Evolutionary conservation across 495 filamentous ascomycete species (phyloP), one percentile per base, ranked within the genome.

Genomic region (Penicillium odoratum): DNA sequence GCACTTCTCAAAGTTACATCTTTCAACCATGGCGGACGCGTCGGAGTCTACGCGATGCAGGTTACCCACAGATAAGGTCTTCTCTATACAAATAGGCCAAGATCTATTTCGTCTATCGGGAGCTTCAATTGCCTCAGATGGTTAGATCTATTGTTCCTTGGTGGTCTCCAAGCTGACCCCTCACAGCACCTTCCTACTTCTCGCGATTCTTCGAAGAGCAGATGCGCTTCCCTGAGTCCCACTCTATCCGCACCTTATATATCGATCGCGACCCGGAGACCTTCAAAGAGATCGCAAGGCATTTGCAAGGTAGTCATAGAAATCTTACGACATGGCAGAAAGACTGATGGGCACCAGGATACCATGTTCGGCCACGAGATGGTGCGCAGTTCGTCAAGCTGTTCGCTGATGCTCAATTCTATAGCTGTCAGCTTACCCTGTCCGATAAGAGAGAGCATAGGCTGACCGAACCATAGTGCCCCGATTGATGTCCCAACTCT

Each of bases 351-450:
- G 13, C 21, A 15, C 9, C 48, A 87, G 85, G 93, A 11, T 98
- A 98, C 73, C 87, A 96, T 72, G 81, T 97, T 57, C 77, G 79
- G 33, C 94, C 93, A n/a, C 80, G 82, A 53, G 89, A 97, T 74
- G 87, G 88, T 43, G 79, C 84, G 26, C 88, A 97, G 70, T 97
- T 90, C 66, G 94, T 97, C 62, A 90, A 87, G 48, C 80, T 97
- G 44, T 97, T 96, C 72, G 91, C 93, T 33, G 93, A 98, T 68
- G 90, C 93, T 4, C 94, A 97, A 68, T 98, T 97, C 75, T 98
- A 97, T 74, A 90, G 81, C 68, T 78, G 89, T 92, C 73, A 67
- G 84, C 58, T 11, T 58, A 51, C 9, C 33, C 16, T 47, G 33
- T 16, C 6, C 26, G 11, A 18, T 30, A n/a, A 40, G n/a, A 34